These are phyloP conservation scores for Mucor lusitanicus DNA, from an alignment of 371 early-diverging fungal species.

Conservation along the genomic window DNA sequence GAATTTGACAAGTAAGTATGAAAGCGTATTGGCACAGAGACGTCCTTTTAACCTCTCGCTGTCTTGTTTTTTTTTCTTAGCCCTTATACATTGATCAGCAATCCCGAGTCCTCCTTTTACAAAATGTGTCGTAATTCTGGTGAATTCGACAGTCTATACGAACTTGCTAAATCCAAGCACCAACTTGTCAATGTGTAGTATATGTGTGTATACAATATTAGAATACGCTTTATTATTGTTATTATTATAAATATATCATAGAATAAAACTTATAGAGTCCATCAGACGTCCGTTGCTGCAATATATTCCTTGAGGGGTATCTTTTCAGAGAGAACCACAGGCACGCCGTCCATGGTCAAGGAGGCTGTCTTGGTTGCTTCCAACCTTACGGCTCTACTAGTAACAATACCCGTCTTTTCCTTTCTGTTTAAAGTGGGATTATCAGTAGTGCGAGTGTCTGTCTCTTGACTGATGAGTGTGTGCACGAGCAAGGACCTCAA, in stretches of 20 bases:
- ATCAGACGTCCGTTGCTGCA: background rate
- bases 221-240: too few relatives aligned
- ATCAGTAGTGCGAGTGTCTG: too few relatives aligned
- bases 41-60: too few relatives aligned
- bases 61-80: constrained; percentile 10
- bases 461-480: background rate
- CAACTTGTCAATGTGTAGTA: constrained; percentile 1
- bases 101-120: constrained; percentile 52
- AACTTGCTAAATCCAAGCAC: constrained; percentile 40
- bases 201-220: too few relatives aligned
- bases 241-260: too few relatives aligned
- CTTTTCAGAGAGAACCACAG: background rate
- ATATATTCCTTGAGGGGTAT: background rate
- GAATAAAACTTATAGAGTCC: background rate
- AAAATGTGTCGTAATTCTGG: constrained; percentile 70
- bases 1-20: constrained; percentile 39
- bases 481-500: background rate
- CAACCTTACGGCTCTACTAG: background rate
- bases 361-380: background rate
- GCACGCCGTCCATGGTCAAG: background rate
- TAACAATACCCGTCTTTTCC: background rate
- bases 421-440: too few relatives aligned
- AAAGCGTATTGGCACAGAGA: too few relatives aligned
- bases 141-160: constrained; percentile 58
- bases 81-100: constrained; percentile 54